Percentiles rank a stretch among this genome's conserved stretches.
phyloP scores from a whole-genome alignment of 257 asterid species.

The Solanum tarapatanum region DNA sequence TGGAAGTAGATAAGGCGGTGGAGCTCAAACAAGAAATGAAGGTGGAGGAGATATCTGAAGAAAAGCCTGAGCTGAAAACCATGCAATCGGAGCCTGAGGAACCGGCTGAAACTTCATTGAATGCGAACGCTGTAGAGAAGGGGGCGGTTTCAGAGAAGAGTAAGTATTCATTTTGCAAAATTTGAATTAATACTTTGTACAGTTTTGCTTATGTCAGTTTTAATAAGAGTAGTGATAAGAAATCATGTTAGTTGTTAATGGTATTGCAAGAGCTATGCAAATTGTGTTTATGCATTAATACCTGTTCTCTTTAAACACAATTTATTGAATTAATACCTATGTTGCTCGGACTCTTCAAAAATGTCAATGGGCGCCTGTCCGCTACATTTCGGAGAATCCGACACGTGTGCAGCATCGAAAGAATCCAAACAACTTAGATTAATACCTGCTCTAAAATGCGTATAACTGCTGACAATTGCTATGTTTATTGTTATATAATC shows the following conservation, averaged over 20 bases:
- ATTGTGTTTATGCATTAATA: not conserved
- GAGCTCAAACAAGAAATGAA: not conserved
- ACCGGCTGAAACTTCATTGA: not conserved
- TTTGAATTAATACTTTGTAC: not conserved
- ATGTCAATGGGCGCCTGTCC: not conserved
- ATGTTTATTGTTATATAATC: not conserved
- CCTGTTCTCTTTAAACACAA: not conserved
- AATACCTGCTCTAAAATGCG: not conserved
- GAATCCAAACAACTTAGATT: not conserved
- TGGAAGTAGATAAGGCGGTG: constrained; percentile 1
- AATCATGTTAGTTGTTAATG: not conserved
- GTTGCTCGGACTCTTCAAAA: not conserved
- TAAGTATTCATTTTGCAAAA: constrained; percentile 1
- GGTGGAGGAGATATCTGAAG: constrained; percentile 1
- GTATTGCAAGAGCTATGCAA: not conserved
- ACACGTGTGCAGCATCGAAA: not conserved
- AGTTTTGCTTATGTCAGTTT: not conserved
- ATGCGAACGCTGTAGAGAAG: not conserved
- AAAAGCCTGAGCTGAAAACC: constrained; percentile 5
- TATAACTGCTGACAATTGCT: not conserved
- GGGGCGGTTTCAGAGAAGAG: constrained; percentile 10
- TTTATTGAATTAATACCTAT: not conserved
- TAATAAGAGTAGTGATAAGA: not conserved
- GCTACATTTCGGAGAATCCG: not conserved
- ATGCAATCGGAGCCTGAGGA: not conserved